Percentiles rank a stretch among this genome's conserved stretches.
These are phyloP conservation scores for Ophiocordyceps camponoti-floridani DNA, from an alignment of 2,329 filamentous ascomycete genomes.

Conservation along the genomic window DNA sequence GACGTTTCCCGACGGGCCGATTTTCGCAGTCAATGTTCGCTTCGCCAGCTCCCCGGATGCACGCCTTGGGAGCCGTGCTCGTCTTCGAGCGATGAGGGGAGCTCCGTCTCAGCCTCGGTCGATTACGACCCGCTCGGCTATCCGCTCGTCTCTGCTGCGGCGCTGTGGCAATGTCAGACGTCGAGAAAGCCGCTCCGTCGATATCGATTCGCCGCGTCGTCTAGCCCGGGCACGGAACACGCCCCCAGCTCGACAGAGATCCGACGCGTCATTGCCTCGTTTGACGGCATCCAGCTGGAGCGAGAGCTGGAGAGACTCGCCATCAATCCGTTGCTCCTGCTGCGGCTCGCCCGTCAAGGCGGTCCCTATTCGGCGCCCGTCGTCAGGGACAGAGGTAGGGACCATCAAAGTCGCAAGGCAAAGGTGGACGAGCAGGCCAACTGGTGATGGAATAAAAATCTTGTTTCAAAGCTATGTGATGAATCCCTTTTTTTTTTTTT, in stretches of 20 bases:
- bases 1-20: conserved; percentile 9
- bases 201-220: conserved; percentile 6
- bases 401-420: conserved; percentile 1
- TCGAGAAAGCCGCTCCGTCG: conserved; percentile 4
- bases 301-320: not conserved
- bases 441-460: too few relatives aligned
- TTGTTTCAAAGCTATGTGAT: not conserved
- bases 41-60: conserved; percentile 8
- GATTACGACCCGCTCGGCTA: not conserved
- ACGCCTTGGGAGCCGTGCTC: conserved; percentile 5
- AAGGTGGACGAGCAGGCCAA: not conserved
- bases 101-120: too few relatives aligned
- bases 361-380: not conserved
- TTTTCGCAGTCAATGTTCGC: conserved; percentile 8
- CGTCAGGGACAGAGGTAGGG: not conserved
- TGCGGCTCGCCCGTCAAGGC: conserved; percentile 1
- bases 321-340: conserved; percentile 3
- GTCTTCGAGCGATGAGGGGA: too few relatives aligned
- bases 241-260: conserved; percentile 9
- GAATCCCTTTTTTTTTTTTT: not conserved
- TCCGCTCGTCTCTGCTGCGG: not conserved
- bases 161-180: conserved; percentile 4
- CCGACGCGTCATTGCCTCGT: conserved; percentile 5
- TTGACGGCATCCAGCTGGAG: not conserved
- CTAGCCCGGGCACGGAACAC: not conserved